These are phyloP conservation scores for Marasmius sp. DNA, from an alignment of 1,284 basidiomycete species.

Conservation along the genomic window DNA sequence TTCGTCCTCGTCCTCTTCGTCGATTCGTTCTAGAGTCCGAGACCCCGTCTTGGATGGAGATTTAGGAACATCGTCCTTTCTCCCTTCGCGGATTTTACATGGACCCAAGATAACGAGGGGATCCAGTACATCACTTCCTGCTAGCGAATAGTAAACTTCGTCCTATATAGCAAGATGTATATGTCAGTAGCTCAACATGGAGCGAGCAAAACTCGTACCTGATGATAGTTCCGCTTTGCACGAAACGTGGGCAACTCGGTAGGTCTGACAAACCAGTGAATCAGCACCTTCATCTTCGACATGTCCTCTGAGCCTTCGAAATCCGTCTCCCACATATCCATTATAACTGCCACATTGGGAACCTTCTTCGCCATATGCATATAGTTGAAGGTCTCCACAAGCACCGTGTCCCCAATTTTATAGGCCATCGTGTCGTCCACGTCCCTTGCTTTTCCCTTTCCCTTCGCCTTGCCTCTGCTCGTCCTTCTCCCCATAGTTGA, in stretches of 20 bases:
- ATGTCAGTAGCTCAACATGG: conserved; percentile 7
- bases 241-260: conserved; percentile 57
- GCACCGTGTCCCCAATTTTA: conserved; percentile 61
- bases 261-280: conserved; percentile 74
- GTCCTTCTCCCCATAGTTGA: conserved; percentile 19
- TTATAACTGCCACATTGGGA: conserved; percentile 65
- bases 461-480: conserved; percentile 8
- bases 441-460: conserved; percentile 20
- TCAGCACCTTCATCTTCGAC: conserved; percentile 48
- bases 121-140: conserved; percentile 43
- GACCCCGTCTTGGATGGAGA: conserved; percentile 14
- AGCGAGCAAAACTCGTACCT: conserved; percentile 38
- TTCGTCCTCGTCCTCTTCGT: conserved; percentile 3
- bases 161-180: conserved; percentile 40
- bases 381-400: conserved; percentile 48
- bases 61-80: conserved; percentile 13
- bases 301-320: conserved; percentile 20
- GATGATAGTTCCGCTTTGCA: conserved; percentile 52
- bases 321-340: conserved; percentile 61
- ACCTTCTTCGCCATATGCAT: conserved; percentile 35
- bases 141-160: conserved; percentile 67
- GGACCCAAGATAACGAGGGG: conserved; percentile 50
- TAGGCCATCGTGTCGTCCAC: conserved; percentile 28
- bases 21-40: conserved; percentile 12
- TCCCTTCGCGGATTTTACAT: conserved; percentile 46